phyloP scores from a whole-genome alignment of 2,329 filamentous ascomycete genomes.

The Didymella arachidicola region DNA sequence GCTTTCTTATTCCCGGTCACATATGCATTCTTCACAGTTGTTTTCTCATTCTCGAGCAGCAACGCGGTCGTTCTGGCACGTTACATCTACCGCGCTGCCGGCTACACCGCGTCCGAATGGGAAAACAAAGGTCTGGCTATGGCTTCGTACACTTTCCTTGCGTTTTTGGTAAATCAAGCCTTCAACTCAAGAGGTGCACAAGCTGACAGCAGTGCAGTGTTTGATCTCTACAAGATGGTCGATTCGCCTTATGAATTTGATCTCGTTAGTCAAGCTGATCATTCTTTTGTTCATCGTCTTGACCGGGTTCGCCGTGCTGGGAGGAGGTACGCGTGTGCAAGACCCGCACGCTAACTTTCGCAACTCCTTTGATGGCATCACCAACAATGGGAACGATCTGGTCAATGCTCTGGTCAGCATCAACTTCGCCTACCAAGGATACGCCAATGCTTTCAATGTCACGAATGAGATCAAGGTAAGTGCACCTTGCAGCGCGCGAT shows the following conservation, averaged over 20 bases:
- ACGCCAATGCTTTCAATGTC: neutral
- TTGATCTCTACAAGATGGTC: neutral
- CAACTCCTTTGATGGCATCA: neutral
- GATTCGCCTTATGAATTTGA: neutral
- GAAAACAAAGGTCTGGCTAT: too few relatives aligned
- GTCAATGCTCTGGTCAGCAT: neutral
- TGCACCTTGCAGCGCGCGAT: neutral
- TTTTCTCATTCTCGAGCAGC: neutral
- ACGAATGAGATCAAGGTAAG: neutral
- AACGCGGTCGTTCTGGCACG: neutral
- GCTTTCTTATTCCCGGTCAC: neutral
- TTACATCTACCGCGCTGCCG: neutral
- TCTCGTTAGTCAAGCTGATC: neutral
- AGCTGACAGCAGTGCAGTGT: neutral
- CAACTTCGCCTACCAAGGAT: neutral
- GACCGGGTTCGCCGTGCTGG: neutral
- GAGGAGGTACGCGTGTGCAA: neutral
- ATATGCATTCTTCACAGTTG: neutral
- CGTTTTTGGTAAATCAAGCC: neutral
- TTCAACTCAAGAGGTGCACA: neutral
- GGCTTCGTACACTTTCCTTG: too few relatives aligned
- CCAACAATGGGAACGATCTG: neutral
- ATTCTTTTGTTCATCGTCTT: neutral
- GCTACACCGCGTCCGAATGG: too few relatives aligned
- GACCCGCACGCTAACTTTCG: neutral